These are phyloP conservation scores for Komagataella pastoris DNA, from an alignment of 805 yeast species.

Conservation along the genomic window DNA sequence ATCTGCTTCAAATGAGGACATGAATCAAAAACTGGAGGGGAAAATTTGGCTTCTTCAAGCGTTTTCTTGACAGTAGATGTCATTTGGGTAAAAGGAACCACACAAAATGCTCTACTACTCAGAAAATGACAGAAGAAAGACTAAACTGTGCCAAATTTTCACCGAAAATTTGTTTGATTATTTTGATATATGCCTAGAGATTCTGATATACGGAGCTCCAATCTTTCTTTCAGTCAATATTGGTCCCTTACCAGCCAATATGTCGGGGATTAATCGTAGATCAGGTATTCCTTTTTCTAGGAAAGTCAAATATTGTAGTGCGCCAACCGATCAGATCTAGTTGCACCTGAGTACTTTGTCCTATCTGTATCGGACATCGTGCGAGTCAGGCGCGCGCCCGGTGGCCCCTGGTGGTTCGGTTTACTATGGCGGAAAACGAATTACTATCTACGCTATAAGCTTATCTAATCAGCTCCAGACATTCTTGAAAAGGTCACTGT, in stretches of 20 bases:
- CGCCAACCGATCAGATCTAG: not conserved
- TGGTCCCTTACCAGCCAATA: not conserved
- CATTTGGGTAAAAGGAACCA: not conserved
- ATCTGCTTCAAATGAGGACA: slow-evolving; percentile 38
- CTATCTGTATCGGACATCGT: no score
- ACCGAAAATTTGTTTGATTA: not conserved
- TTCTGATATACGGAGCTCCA: not conserved
- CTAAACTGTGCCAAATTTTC: not conserved
- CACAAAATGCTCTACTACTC: not conserved
- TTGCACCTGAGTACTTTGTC: no score
- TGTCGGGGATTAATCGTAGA: not conserved
- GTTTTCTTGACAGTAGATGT: not conserved
- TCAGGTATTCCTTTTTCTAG: slow-evolving; percentile 3
- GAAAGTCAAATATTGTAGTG: not conserved
- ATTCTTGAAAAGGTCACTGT: slow-evolving; percentile 57
- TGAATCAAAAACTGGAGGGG: slow-evolving; percentile 18
- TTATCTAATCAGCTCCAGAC: slow-evolving; percentile 31
- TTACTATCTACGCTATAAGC: not conserved
- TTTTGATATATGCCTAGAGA: not conserved
- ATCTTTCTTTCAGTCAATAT: not conserved
- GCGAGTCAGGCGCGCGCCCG: no score
- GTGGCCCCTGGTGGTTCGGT: no score
- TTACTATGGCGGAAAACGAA: not conserved
- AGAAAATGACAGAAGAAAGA: not conserved
- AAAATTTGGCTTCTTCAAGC: not conserved